Base-by-base conservation (phyloP, 2,329 filamentous ascomycete genomes). In the Claviceps paspali region DNA sequence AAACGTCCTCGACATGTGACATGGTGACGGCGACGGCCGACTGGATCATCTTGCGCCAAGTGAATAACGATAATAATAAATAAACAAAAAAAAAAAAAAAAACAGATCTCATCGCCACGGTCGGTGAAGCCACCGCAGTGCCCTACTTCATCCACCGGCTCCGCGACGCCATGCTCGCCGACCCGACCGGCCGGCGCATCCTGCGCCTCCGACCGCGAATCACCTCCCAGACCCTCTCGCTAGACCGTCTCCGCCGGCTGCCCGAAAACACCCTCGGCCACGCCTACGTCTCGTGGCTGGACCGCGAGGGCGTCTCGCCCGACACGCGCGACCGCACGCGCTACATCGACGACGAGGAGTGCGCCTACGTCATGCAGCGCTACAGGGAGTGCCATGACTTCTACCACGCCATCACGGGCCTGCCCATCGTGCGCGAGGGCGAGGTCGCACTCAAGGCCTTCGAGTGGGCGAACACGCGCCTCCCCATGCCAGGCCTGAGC, bases 331-430 rank as follows among this genome's bases (percentile, higher is more conserved):
- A 79, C 29, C 56, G 60, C 2, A 91, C 98, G 29, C 76, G 82
- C 36, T 96, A 93, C 62, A 86, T 98, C 43, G 87, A 96, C 57
- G 79, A 96, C 53, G 79, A 82, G 49, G 91, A 98, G 61, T 93
- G 87, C 56, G 91, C 91, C 26, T 98, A 96, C 63, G 91, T 96
- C 14, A 92, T 98, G 82, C 91, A 96, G 65, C 76, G 91, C 38
- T 98, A 98, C 60, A 78, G 91, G 43, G 91, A 98, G 61, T 93
- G 82, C 47, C 91, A 98, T 58, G 91, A 98, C 57, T 95, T 98
- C 60, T 95, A 92, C 63, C 91, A 98, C 58, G 88, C 91, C 0
- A 67, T 98, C 36, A 94, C 87, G 1, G 88, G 88, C 0, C 62
- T 98, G 33, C 91, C 91, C 0, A 75, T 92, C 29, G 80, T 94